A percentile compares a stretch with the other conserved stretches of the same genome.
Conservation (phyloP, 805 yeast genomes). For the Kodamaea sagamina region DNA sequence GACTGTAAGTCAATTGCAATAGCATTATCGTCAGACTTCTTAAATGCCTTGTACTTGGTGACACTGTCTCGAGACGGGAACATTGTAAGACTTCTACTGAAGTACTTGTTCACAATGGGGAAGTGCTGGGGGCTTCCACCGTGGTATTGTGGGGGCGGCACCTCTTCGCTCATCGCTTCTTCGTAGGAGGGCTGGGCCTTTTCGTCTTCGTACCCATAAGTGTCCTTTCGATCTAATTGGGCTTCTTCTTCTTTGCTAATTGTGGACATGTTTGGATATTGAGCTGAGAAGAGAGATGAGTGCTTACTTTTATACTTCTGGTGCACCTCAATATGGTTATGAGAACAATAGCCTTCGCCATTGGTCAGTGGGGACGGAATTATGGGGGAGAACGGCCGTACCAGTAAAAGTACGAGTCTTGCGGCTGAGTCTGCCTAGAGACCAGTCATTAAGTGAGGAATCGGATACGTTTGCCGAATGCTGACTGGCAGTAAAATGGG, state of each 20-base stretch:
- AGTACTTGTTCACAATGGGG: constrained; percentile 5
- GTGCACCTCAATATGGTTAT: no score
- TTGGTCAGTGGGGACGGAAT: constrained; percentile 2
- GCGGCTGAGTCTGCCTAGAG: no score
- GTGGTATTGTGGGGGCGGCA: constrained; percentile 4
- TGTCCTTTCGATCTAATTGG: background rate
- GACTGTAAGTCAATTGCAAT: constrained; percentile 2
- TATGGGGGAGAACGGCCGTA: no score
- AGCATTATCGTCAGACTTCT: background rate
- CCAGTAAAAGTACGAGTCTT: no score
- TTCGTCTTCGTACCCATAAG: background rate
- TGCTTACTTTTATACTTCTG: no score
- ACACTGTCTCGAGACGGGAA: constrained; percentile 8
- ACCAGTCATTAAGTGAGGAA: no score
- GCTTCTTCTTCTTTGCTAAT: constrained; percentile 1
- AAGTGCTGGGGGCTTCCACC: constrained; percentile 8
- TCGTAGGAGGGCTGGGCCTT: background rate
- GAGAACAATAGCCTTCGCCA: background rate
- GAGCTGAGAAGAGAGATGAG: no score
- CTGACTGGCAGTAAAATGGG: no score
- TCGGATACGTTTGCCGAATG: no score
- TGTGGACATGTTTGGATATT: background rate
- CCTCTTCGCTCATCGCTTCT: background rate
- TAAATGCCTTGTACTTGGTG: constrained; percentile 1
- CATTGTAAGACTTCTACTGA: constrained; percentile 3